Base-by-base conservation (phyloP, 1,139 yeast genomes). In the Hanseniaspora uvarum region DNA sequence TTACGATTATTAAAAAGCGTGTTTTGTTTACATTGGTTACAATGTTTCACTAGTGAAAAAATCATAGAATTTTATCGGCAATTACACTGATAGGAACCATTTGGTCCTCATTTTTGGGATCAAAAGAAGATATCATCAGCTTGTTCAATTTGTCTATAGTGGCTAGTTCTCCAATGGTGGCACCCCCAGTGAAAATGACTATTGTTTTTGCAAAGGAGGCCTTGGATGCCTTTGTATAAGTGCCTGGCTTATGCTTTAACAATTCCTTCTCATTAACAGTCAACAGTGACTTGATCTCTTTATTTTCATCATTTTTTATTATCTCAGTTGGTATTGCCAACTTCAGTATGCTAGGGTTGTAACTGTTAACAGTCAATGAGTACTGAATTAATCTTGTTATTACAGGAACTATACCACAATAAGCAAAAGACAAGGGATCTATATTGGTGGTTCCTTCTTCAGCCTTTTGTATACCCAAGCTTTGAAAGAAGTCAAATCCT, bases 391-490 rank as follows among this genome's bases (percentile, higher is more conserved):
- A 41, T 46, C 70, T 59, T 26, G 61, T 59, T 11, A 60, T 59
- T 5, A 66, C 36, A 12, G 70, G 70, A 2, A 66, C 63, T 0
- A 65, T 62, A 12, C 70, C 70, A 56, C 69, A 65, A 46, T 63
- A 66, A 7, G 69, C 68, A 58, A 64, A 66, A 2, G 65, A 49
- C 21, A 54, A 34, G 6, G 54, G 49, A 19, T 52, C 47, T 21
- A 18, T 11, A 7, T 7, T 60, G 12, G 62, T 60, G 37, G 62
- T 65, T n/a, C 46, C 57, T 0, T 64, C 63, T 5, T 59, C 55
- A 14, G 49, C 55, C 21, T 34, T 34, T n/a, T 46, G 47, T 3
- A 50, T 14, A 2, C 46, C 46, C 18, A 44, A 6, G 11, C 28
- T 37, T 5, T 49, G 33, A 4, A 38, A 19, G 18, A 46, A 46